Evolutionary conservation across 208 protist genomes (phyloP), one percentile per base, ranked within the genome.

Genomic region (Leishmania gerbilli): DNA sequence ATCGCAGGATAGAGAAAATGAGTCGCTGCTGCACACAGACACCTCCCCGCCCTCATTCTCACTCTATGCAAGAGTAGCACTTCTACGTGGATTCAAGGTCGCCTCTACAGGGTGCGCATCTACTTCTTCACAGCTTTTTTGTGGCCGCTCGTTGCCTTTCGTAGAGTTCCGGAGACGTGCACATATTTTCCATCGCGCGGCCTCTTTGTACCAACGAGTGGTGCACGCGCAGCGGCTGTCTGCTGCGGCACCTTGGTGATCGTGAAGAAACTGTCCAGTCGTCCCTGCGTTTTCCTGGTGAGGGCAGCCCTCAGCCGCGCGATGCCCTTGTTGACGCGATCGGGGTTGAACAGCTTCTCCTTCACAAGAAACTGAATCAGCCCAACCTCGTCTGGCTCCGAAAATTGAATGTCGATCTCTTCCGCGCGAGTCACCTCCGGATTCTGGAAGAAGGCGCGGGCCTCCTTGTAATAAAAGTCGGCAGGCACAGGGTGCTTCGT

Each of bases 311-410:
- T 84, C 11, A 99, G 87, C 51, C 95, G 94, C 27, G 92, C 83
- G 68, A 98, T 92, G 17, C 90, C 94, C 65, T 96, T 96, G 71
- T 88, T 71, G 13, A 99, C 95, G 40, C 97, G 90, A 15, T 98
- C 96, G 37, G 95, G 92, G 77, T 97, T 96, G 88, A 99, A 99
- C 34, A 95, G 84, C 86, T 99, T 99, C 83, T 99, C 99, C 37
- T 95, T 80, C 17, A 99, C 94, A 37, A 99, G 89, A 84, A 99
- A 99, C 82, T 99, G 74, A 56, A 99, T 93, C 8, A 99, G 84
- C 0, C 96, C 99, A 78, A 99, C 97, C 80, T 99, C 98, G 86
- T 99, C 99, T 9, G 98, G 99, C 71, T 98, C 95, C 34, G 76
- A 91, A 94, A 99, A 99, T 79, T 97, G 93, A 76, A 99, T 89